These are phyloP conservation scores for Phytophthora pluvialis DNA, from an alignment of 352 stramenopile genomes.

Conservation along the genomic window DNA sequence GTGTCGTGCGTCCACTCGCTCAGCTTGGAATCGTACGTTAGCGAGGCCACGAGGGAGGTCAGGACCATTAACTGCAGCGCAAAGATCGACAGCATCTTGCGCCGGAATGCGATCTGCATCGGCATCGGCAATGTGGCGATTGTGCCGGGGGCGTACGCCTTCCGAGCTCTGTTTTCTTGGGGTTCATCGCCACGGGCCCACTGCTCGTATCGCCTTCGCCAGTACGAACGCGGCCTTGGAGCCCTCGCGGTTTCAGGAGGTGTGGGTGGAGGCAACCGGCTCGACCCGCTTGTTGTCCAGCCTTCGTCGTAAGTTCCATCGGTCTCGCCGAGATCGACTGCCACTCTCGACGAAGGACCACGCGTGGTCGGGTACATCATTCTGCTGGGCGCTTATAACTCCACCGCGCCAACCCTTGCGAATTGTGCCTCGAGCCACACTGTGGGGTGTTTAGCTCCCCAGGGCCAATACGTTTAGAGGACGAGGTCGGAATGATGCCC, in stretches of 20 bases:
- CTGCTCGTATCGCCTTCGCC: constrained; percentile 34
- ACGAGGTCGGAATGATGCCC: constrained; percentile 19
- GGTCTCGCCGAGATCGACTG: constrained; percentile 33
- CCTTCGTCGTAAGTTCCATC: constrained; percentile 15
- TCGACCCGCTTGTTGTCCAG: constrained; percentile 13
- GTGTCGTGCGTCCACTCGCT: constrained; percentile 28
- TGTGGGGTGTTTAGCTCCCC: neutral
- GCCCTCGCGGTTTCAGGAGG: constrained; percentile 5
- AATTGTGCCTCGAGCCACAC: constrained; percentile 14
- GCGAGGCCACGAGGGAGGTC: constrained; percentile 34
- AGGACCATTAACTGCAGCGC: constrained; percentile 50
- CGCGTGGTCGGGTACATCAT: constrained; percentile 29
- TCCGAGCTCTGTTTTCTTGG: constrained; percentile 18
- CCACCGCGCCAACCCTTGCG: constrained; percentile 1
- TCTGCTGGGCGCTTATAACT: constrained; percentile 5
- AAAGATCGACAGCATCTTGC: constrained; percentile 57
- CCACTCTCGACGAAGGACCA: constrained; percentile 32
- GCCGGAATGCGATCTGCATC: constrained; percentile 53
- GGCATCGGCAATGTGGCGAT: constrained; percentile 44
- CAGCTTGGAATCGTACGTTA: constrained; percentile 40
- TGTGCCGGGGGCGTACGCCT: constrained; percentile 35
- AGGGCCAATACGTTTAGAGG: constrained; percentile 13
- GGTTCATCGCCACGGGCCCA: constrained; percentile 25
- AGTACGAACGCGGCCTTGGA: constrained; percentile 28
- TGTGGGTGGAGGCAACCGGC: constrained; percentile 2